A percentile compares a stretch with the other conserved stretches of the same genome.
Conservation (phyloP, 83 land plant genomes). For the Thuja plicata region DNA sequence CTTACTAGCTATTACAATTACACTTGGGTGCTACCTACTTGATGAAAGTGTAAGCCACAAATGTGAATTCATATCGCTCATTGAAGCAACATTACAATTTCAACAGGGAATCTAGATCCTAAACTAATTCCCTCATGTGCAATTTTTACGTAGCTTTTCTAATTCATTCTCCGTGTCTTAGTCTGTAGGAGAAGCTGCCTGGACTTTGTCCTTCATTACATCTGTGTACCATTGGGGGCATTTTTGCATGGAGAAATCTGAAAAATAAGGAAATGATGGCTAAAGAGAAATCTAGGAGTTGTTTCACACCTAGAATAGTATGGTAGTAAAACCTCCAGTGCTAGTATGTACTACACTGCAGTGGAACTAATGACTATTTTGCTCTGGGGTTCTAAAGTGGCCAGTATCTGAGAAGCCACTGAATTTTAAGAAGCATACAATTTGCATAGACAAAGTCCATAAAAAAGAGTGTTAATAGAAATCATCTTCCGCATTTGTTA, state of each 20-base stretch:
- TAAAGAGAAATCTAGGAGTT: not conserved
- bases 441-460: not conserved
- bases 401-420: not conserved
- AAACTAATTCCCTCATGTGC: not conserved
- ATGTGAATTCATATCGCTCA: not conserved
- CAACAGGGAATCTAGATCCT: not conserved
- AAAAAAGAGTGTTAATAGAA: not conserved
- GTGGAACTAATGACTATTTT: not conserved
- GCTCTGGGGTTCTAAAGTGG: not conserved
- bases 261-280: not conserved
- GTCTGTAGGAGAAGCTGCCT: not conserved
- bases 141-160: not conserved
- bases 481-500: not conserved
- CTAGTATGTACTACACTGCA: not conserved
- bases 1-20: slow-evolving; percentile 4
- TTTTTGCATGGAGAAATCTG: not conserved
- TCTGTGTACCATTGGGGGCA: not conserved
- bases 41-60: not conserved
- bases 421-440: not conserved
- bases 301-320: not conserved
- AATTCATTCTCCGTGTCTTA: not conserved
- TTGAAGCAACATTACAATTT: slow-evolving; percentile 5
- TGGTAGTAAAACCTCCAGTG: not conserved
- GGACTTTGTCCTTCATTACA: not conserved
- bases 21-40: not conserved